Base-by-base conservation (phyloP, 129 eudicot genomes). In the Tagetes patula region DNA sequence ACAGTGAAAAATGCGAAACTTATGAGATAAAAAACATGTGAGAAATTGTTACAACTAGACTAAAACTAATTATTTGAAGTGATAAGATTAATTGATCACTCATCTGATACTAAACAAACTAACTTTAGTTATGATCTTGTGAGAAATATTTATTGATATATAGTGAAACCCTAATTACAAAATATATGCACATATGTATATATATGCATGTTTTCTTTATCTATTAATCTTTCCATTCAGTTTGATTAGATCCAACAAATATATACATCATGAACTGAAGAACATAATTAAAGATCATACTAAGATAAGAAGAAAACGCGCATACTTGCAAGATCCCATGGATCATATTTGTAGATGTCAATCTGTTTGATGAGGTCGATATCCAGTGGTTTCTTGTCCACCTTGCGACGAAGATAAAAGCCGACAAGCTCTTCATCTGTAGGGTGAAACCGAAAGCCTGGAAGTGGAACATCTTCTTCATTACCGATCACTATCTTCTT, bases 251-350 rank as follows among this genome's bases (percentile, higher is more conserved):
- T 20, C 27, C 27, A 20, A 20, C 27, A 20, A 20, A 20, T 20
- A 20, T 20, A 20, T 20, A 20, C 27, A 20, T 20, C 27, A 20
- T 20, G 27, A 20, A 20, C 27, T 20, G 27, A 20, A 20, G 27
- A 20, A 20, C 27, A 20, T 20, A 20, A 20, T 20, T 52, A 33
- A 3, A 60, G 12, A 14, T 11, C 8, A 34, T 34, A 6, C 60
- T 20, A 54, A 60, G 34, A 60, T 9, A 59, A 60, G 32, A 42
- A 7, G 39, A 31, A 14, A 30, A 1, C 3, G 8, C 8, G 7
- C 81, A 5, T 86, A 91, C 97, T 84, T 83, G 97, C 90, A 67
- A 91, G 92, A 88, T 91, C 92, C 96, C 96, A 91, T 0, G 97
- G 97, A 74, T 91, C 97, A 64, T 84, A 86, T 76, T 91, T 91